Percentiles rank a stretch among this genome's conserved stretches.
Conservation (phyloP, 2,329 filamentous ascomycete species). For the Xylariomycetidae sp. region DNA sequence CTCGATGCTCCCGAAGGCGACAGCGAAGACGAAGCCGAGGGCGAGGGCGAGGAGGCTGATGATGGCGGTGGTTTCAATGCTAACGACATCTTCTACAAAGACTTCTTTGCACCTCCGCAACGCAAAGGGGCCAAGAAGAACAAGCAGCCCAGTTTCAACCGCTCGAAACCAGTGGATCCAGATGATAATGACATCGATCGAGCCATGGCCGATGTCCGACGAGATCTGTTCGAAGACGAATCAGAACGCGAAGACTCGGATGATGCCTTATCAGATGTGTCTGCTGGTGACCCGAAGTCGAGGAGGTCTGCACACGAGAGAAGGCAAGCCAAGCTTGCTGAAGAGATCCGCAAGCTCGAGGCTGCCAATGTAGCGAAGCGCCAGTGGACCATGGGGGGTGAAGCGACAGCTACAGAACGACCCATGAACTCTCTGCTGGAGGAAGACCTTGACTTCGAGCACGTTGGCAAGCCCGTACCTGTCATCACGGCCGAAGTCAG, state of each 20-base stretch:
- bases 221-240: slow-evolving; percentile 82
- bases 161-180: slow-evolving; percentile 35
- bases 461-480: slow-evolving; percentile 88
- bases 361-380: slow-evolving; percentile 83
- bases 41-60: slow-evolving; percentile 48
- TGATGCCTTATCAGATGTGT: slow-evolving; percentile 58
- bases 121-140: slow-evolving; percentile 59
- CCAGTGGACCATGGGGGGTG: slow-evolving; percentile 84
- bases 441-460: slow-evolving; percentile 92
- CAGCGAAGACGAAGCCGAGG: slow-evolving; percentile 63
- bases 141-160: slow-evolving; percentile 36
- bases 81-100: slow-evolving; percentile 83
- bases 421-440: slow-evolving; percentile 90
- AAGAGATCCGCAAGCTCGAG: slow-evolving; percentile 89
- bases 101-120: slow-evolving; percentile 86
- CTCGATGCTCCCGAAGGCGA: slow-evolving; percentile 67
- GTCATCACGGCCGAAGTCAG: slow-evolving; percentile 89
- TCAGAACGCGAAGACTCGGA: slow-evolving; percentile 60
- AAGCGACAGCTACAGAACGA: slow-evolving; percentile 74
- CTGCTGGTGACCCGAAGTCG: slow-evolving; percentile 64
- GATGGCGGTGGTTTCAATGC: slow-evolving; percentile 59
- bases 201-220: slow-evolving; percentile 79
- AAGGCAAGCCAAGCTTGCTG: slow-evolving; percentile 74
- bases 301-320: slow-evolving; percentile 80
- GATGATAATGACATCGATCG: slow-evolving; percentile 66